Evolutionary conservation across 225 moss, liverwort and hornwort species (phyloP).

Genomic region (Marchantia paleacea): DNA sequence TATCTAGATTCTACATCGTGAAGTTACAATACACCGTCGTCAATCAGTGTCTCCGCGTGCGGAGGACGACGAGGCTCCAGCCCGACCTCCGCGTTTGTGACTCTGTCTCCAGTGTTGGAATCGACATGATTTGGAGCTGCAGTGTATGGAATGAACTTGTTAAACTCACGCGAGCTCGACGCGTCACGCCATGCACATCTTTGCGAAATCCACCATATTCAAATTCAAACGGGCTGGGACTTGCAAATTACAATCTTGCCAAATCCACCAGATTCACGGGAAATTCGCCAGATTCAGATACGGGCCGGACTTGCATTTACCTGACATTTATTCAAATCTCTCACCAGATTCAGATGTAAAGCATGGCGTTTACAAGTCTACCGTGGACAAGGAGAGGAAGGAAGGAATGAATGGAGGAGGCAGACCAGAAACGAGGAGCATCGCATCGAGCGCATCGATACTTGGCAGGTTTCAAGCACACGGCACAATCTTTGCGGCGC

Average conservation of each 20-base stretch:
- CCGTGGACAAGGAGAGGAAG: neutral
- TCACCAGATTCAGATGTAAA: neutral
- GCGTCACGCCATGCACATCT: neutral
- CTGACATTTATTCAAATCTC: too few relatives aligned
- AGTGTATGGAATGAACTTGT: neutral
- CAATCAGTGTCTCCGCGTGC: neutral
- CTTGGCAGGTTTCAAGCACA: neutral
- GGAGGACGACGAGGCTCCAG: neutral
- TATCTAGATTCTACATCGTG: neutral
- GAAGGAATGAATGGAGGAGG: neutral
- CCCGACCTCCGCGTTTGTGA: neutral
- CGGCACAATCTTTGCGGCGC: neutral
- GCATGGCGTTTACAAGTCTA: too few relatives aligned
- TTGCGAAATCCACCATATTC: neutral
- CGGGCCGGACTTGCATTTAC: too few relatives aligned
- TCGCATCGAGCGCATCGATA: neutral
- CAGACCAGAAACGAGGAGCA: neutral
- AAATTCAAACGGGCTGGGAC: neutral
- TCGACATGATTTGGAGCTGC: neutral
- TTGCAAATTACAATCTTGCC: too few relatives aligned
- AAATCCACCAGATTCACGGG: too few relatives aligned
- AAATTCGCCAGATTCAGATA: too few relatives aligned
- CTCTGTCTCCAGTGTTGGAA: neutral
- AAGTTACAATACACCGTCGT: neutral
- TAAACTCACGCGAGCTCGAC: neutral